Base-by-base conservation (phyloP, 495 filamentous ascomycete genomes). In the Aspergillus panamensis region DNA sequence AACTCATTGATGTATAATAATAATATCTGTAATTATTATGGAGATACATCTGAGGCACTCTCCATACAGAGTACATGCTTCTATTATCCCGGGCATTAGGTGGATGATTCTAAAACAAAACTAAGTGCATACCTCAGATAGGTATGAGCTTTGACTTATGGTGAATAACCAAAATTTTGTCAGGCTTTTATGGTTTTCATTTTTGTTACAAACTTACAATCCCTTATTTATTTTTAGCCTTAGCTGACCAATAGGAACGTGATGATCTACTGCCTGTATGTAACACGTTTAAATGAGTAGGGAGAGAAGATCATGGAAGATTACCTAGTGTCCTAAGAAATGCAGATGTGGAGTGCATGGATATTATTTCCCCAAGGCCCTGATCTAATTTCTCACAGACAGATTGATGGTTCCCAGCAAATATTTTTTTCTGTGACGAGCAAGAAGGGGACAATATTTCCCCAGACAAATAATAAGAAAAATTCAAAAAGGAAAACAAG, bases 191-290 rank as follows among this genome's bases (percentile, higher is more conserved):
- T n/a, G 13, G 20, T 44, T 14, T 45, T 39, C 45, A 39, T 49
- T 51, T 51, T 43, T 51, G 45, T 44, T 39, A 13, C 14, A 13
- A 39, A 25, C 25, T 39, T 51, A 60, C 58, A 50, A 47, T 56
- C 31, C 45, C 40, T 51, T 57, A 35, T 66, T 66, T 66, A 66
- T 66, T 63, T 66, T 63, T 66, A 66, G 60, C 49, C 29, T 3
- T 3, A 12, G 5, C 2, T 20, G 25, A 32, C 64, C 64, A 66
- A 66, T 66, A 40, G 55, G 60, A 49, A 9, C 8, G 42, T 4
- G 32, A 50, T 61, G 64, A 66, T 66, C 64, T 66, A 66, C 64
- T 63, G 47, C 43, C 47, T 51, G 31, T 57, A 55, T 61, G 60
- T 63, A 66, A 66, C 60, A 57, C 55, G 53, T 56, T 61, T 58